phyloP scores from a whole-genome alignment of 805 yeast genomes.

The Tetrapisispora iriomotensis region DNA sequence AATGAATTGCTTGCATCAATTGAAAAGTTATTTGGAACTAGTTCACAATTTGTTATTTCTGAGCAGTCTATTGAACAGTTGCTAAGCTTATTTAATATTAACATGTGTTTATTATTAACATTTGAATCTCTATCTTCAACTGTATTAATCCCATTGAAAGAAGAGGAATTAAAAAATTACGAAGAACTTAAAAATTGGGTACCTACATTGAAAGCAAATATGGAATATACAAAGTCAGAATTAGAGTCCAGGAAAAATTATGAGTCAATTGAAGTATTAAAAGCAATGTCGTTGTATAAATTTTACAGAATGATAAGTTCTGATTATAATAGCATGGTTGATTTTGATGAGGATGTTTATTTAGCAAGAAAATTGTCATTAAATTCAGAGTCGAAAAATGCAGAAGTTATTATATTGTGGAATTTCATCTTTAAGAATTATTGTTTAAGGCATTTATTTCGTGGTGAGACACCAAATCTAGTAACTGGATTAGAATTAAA shows the following conservation, averaged over 20 bases:
- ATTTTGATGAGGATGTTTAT: conserved; percentile 26
- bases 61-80: conserved; percentile 15
- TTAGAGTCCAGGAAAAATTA: conserved; percentile 14
- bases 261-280: conserved; percentile 13
- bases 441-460: conserved; percentile 23
- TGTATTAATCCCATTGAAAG: conserved; percentile 22
- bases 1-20: conserved; percentile 13
- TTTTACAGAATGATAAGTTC: conserved; percentile 12
- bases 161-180: conserved; percentile 15
- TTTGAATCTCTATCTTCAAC: conserved; percentile 23
- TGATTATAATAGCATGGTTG: conserved; percentile 7
- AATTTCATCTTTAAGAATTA: conserved; percentile 24
- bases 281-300: conserved; percentile 19
- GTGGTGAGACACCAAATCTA: conserved; percentile 23
- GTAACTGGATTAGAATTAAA: conserved; percentile 12
- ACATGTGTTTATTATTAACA: conserved; percentile 17
- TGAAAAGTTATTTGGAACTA: conserved; percentile 16
- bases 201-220: conserved; percentile 12
- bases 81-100: conserved; percentile 13
- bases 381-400: conserved; percentile 20
- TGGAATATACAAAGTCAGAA: conserved; percentile 15
- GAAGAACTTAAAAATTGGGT: conserved; percentile 12
- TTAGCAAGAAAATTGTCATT: conserved; percentile 18
- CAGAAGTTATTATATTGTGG: conserved; percentile 19
- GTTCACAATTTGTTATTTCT: conserved; percentile 12